Evolutionary conservation across 345 rosid genomes (phyloP).

Genomic region (Salix purpurea): DNA sequence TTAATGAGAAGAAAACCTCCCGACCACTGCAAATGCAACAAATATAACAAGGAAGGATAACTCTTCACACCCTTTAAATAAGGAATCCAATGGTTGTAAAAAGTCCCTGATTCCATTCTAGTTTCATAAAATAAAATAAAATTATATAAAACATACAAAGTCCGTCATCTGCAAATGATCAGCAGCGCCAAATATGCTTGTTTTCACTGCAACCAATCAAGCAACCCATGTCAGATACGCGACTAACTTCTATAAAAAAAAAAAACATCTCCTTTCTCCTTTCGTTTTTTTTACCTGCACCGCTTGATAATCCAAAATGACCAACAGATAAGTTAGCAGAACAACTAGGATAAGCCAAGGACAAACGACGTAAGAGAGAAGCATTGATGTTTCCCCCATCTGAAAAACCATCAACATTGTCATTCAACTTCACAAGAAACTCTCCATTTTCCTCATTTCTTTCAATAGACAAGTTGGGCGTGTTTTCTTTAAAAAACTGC

Average conservation of each 20-base stretch:
- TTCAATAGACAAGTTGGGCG: conserved; percentile 45
- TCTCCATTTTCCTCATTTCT: conserved; percentile 46
- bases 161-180: conserved; percentile 39
- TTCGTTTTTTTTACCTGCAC: conserved; percentile 31
- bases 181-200: conserved; percentile 33
- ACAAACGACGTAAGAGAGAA: conserved; percentile 51
- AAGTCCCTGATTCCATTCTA: neutral
- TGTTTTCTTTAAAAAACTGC: conserved; percentile 57
- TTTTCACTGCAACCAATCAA: conserved; percentile 45
- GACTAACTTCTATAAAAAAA: neutral
- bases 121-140: neutral
- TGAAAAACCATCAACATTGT: conserved; percentile 22
- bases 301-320: conserved; percentile 48
- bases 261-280: neutral
- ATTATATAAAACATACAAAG: conserved; percentile 40
- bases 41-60: neutral
- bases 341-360: conserved; percentile 42
- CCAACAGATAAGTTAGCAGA: conserved; percentile 35
- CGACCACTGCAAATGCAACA: neutral
- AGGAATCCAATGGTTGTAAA: no score
- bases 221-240: conserved; percentile 13
- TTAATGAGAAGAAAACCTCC: neutral
- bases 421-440: conserved; percentile 46
- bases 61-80: no score
- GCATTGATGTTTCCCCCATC: conserved; percentile 37